Base-by-base conservation (phyloP, 164 flowering plant genomes). In the Macadamia tetraphylla region DNA sequence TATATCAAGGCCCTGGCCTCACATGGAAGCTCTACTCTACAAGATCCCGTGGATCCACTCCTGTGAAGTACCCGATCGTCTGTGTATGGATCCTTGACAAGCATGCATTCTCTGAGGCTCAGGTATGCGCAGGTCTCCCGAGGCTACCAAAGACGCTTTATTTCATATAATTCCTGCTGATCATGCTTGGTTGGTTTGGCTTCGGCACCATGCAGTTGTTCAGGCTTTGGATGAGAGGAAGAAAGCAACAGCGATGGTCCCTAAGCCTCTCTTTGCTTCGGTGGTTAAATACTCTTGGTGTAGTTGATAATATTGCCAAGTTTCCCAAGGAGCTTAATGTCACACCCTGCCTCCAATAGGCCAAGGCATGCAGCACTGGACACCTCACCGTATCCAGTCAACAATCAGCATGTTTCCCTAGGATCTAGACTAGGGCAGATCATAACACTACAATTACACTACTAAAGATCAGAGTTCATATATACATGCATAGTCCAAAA, bases 81-180 rank as follows among this genome's bases (percentile, higher is more conserved):
- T 90, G 95, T 76, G 91, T 92, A 6, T 94, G 99, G 99, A 67
- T 94, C 10, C 83, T 94, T 63, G 99, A 94, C 73, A 94, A 94
- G 82, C 73, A 75, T 15, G 81, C 82, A 3, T 65, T 92, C 7
- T 76, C 97, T 10, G 99, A 92, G 82, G 86, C 87, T 6, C 79
- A 97, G 6, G 66, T 74, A 55, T 83, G 90, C 1, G 87, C 87
- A 0, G 99, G 99, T 9, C 79, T 94, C 12, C 82, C 95, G 9
- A 87, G 79, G 84, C 90, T 0, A 86, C 86, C 0, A 97, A 94
- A 74, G 99, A 94, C 52, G 65, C 92, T 6, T 94, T 94, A 63
- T 71, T 88, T 7, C 97, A 92, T 56, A 40, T 94, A 1, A 64
- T 92, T 56, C 81, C 97, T 30, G 92, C 90, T 0, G 99, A 94